Evolutionary conservation across 345 rosid genomes (phyloP).

Genomic region (Carallia pectinifolia): DNA sequence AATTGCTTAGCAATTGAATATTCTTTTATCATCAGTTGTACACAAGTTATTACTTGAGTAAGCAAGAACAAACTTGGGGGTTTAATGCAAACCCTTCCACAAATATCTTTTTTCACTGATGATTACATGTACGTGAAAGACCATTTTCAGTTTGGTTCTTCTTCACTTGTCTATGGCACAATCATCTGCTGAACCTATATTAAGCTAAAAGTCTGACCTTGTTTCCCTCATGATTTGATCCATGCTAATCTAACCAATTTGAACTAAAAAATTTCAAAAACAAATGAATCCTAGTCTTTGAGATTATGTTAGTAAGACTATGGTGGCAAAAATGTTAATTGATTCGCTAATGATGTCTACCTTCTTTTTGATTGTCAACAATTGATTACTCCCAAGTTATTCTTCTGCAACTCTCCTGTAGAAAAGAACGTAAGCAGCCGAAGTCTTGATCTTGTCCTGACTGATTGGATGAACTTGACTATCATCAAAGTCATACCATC

Average conservation of each 20-base stretch:
- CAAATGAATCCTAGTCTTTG: conserved; percentile 33
- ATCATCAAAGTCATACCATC: conserved; percentile 95
- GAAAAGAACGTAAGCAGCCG: conserved; percentile 96
- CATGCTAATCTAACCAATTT: conserved; percentile 12
- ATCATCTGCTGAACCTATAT: conserved; percentile 27
- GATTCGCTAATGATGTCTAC: conserved; percentile 19
- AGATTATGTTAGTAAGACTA: conserved; percentile 16
- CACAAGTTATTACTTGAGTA: conserved; percentile 1
- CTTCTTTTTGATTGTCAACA: conserved; percentile 14
- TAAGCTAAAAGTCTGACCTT: not conserved
- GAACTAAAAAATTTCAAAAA: conserved; percentile 24
- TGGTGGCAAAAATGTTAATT: conserved; percentile 26
- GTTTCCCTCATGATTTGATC: conserved; percentile 10
- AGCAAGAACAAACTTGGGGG: conserved; percentile 13
- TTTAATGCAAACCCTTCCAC: conserved; percentile 16
- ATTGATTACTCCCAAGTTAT: conserved; percentile 13
- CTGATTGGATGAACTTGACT: conserved; percentile 67
- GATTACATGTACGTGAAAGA: conserved; percentile 15
- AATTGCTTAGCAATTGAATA: conserved; percentile 15
- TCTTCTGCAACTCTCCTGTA: conserved; percentile 73
- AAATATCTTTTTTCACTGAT: conserved; percentile 11
- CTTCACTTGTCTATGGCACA: conserved; percentile 38
- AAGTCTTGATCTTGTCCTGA: conserved; percentile 83
- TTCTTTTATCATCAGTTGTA: conserved; percentile 14
- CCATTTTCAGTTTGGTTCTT: conserved; percentile 12